Base-by-base conservation (phyloP, 495 filamentous ascomycete genomes). In the Tuber borchii region DNA sequence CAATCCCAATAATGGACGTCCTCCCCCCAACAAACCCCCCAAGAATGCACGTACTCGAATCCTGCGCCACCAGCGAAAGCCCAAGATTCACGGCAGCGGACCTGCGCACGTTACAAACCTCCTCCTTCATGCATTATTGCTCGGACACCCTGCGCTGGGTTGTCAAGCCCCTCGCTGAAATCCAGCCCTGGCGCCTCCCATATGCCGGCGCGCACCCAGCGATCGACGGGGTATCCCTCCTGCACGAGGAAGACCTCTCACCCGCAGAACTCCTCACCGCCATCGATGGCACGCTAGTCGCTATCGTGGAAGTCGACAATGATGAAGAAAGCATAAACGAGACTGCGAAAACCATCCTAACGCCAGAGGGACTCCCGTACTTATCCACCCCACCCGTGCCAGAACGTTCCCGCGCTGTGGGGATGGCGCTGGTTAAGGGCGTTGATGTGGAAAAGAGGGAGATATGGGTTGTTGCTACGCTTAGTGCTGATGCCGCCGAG, bases 91-190 rank as follows among this genome's bases (percentile, higher is more conserved):
- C 88, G 10, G 87, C 88, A 20, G 86, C 86, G 8, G 89, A 92
- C 76, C 80, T 90, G 2, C 86, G 90, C 40, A 83, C 85, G 56
- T 90, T 93, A 88, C 90, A 92, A 74, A 90, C 86, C 17, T 86
- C 89, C 70, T 90, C 89, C 1, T 92, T 92, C 77, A 90, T 93
- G 79, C 88, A 90, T 76, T 79, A 85, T 74, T 83, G 82, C 22
- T 85, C 84, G 17, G 79, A 84, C 14, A 80, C 81, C 56, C 83
- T 79, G 34, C 80, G 74, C 19, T 92, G 89, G 88, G 82, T 84
- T 45, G 82, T 83, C 71, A 81, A 82, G 22, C 83, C 81, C 3
- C 88, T 91, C 3, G 87, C 85, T 14, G 83, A 83, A 40, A 80
- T 82, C 43, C 83, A 83, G 22, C 89, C 90, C 0, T 88, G 89